Evolutionary conservation across 2,329 filamentous ascomycete species (phyloP).

Genomic region (Penicillium thymicola): DNA sequence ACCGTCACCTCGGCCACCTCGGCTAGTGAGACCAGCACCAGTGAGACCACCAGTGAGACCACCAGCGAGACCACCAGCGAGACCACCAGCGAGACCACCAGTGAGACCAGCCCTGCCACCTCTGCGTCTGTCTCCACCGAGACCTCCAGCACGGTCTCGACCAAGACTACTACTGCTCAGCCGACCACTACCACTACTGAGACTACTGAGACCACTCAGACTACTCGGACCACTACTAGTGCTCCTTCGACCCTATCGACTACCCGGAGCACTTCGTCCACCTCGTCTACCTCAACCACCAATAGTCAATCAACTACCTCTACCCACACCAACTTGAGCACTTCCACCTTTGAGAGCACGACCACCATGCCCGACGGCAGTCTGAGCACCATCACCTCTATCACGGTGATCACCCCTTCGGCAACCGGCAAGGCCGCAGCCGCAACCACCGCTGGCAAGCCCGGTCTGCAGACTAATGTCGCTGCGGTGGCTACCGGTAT

Average conservation of each 20-base stretch:
- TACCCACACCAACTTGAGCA: slow-evolving; percentile 29
- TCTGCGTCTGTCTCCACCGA: background rate
- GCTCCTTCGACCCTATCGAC: slow-evolving; percentile 19
- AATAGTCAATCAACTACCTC: slow-evolving; percentile 18
- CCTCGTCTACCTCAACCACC: slow-evolving; percentile 6
- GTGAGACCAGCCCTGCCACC: background rate
- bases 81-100: background rate
- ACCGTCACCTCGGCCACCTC: slow-evolving; percentile 14
- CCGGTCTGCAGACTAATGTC: slow-evolving; percentile 42
- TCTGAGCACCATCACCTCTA: slow-evolving; percentile 42
- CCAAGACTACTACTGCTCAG: slow-evolving; percentile 24
- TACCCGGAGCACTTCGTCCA: slow-evolving; percentile 12
- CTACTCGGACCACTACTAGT: slow-evolving; percentile 12
- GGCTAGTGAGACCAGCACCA: slow-evolving; percentile 1
- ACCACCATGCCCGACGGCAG: slow-evolving; percentile 44
- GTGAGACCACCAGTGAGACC: background rate
- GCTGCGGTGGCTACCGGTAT: slow-evolving; percentile 27
- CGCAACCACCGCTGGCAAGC: slow-evolving; percentile 23
- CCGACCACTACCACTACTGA: slow-evolving; percentile 25
- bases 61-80: too few relatives aligned
- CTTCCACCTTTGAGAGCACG: slow-evolving; percentile 41
- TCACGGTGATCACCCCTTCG: slow-evolving; percentile 44
- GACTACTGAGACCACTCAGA: slow-evolving; percentile 5
- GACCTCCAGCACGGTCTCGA: background rate
- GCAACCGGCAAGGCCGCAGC: slow-evolving; percentile 20